Base-by-base conservation (phyloP, 495 filamentous ascomycete species). In the Penicillium silybi region DNA sequence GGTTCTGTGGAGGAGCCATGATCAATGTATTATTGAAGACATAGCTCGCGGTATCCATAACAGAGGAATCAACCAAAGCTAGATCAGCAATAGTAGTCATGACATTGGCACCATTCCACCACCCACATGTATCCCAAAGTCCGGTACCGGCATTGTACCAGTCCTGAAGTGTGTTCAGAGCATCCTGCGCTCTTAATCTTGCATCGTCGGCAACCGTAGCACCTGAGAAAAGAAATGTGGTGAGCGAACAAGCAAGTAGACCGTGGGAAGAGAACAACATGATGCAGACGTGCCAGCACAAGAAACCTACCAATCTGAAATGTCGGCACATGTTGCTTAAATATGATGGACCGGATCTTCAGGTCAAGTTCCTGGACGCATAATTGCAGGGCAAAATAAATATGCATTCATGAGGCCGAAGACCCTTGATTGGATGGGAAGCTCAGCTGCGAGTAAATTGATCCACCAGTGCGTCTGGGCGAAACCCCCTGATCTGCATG, bases 21-120 rank as follows among this genome's bases (percentile, higher is more conserved):
- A 41, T 61, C 26, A 66, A 67, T 20, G 77, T 75, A 51, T 73
- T 75, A 7, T 61, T 65, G 58, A 78, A 77, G 43, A 79, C 69
- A 41, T 63, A 51, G 44, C 50, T 57, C 4, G 76, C 63, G 0
- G 62, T 62, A 8, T 57, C 58, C 46, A 61, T 49, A 44, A 59
- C 52, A 4, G 58, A 58, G 23, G 63, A 50, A 52, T 81, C 76
- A 15, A 78, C 34, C 9, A 69, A 52, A 15, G 82, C 83, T 53
- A 85, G 75, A 58, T 90, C 83, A 53, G 76, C 80, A 34, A 88
- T 61, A 20, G 76, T 72, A 2, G 84, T 87, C 52, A 90, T 64
- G 48, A 74, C 77, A 62, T 89, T 91, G 49, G 82, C 87, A 35
- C 79, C 80, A 66, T 90, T 87, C 87, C 87, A 91, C 87, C 87